Evolutionary conservation across 2,329 filamentous ascomycete genomes (phyloP), one percentile per base, ranked within the genome.

Genomic region (Aspergillus sp.): DNA sequence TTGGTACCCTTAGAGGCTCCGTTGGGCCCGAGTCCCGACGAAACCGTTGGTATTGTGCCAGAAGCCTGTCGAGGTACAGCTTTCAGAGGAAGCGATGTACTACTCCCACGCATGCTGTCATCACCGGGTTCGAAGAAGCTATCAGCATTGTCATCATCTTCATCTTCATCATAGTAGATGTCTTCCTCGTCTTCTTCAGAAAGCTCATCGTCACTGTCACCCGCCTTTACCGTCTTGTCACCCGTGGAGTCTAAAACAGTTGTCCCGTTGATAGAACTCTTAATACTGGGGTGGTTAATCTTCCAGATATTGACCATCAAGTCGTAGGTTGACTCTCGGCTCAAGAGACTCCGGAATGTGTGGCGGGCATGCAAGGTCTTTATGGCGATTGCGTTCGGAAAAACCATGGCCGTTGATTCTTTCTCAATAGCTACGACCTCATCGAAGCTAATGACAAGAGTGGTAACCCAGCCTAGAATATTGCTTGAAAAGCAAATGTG

Each of bases 401-500:
- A 98, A 2, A 99, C 82, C 59, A 99, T 83, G 0, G 95, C 95
- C 0, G 95, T 99, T 71, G 88, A 97, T 73, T 96, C 90, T 79
- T 98, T 98, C 76, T 99, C 95, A 7, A 99, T 90, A 1, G 93
- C 92, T 19, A 98, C 91, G 57, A 99, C 91, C 74, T 99, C 95
- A 70, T 99, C 95, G 72, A 99, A 99, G 73, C 92, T 96, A 79
- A 99, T 96, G 52, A 99, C 93, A 43, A 99, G 81, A 1, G 95
- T 99, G 0, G 95, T 99, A 21, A 96, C 90, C 95, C 95, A 99
- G 54, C 95, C 95, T 47, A 99, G 85, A 64, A 99, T 99, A 72
- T 99, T 99, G 80, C 95, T 98, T 69, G 93, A 97, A 76, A 99
- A 99, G 79, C 95, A 99, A 47, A 99, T 86, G 71, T 99, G 93